Evolutionary conservation across 768 basidiomycete species (phyloP), one percentile per base, ranked within the genome.

Genomic region (Lactarius deliciosus): DNA sequence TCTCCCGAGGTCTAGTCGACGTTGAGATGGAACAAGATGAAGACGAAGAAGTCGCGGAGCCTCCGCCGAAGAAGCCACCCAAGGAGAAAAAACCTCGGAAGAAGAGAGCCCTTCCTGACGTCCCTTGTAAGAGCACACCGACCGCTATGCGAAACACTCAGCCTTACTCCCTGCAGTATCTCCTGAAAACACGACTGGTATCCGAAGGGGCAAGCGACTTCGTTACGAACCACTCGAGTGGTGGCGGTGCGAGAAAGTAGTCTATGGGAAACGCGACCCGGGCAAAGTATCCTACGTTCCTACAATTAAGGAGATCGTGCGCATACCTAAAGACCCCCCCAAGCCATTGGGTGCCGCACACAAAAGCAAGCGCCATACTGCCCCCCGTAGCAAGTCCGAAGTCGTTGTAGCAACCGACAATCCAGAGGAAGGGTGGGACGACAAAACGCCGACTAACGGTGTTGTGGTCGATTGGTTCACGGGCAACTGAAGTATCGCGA

Each of bases 221-320:
- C 85, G 86, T 38, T 86, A 85, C 71, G 78, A 78, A 58, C 96
- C 96, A 5, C 80, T 98, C 41, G 91, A 92, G 47, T 96, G 83
- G 80, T 98, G 96, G 96, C 85, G 94, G n/a, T 86, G 86, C 70
- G 96, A 98, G 77, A 89, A 87, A 68, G 84, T 94, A 28, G 87
- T 95, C 2, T 98, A 94, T 72, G 89, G 89, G 7, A 83, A 87
- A 25, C 81, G 83, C 15, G 78, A 81, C 10, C 81, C 81, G 8
- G 84, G 80, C 28, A 68, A 68, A 55, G 68, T 77, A 10, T 78
- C 82, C 25, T 80, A 84, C 32, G 87, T 91, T 13, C 81, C 90
- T 1, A 83, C 81, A 72, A 89, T 94, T 73, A 80, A 86, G 74
- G 82, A 87, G 75, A 81, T 95, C 63, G 73, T 87, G 64, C 79